Evolutionary conservation across 805 yeast genomes (phyloP).

Genomic region (Saturnispora halmiae): DNA sequence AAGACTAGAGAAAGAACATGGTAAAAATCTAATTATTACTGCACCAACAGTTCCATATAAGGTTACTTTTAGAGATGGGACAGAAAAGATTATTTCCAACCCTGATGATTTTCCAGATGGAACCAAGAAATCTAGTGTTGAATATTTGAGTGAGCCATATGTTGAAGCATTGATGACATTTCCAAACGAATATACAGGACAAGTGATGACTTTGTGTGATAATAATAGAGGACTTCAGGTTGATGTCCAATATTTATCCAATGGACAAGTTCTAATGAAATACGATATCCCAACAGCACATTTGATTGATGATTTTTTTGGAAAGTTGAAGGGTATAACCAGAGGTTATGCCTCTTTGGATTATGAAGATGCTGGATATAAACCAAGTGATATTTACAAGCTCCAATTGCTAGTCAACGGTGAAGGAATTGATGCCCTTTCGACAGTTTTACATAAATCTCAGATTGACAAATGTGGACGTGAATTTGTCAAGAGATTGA

Average conservation of each 20-base stretch:
- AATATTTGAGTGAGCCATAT: constrained; percentile 68
- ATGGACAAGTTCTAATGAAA: constrained; percentile 73
- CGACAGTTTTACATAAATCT: constrained; percentile 79
- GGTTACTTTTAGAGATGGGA: constrained; percentile 57
- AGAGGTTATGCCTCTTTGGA: constrained; percentile 91
- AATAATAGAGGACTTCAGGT: constrained; percentile 74
- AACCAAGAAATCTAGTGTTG: constrained; percentile 31
- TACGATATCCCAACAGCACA: constrained; percentile 83
- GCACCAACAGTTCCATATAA: constrained; percentile 95
- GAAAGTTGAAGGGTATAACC: constrained; percentile 81
- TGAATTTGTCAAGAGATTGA: constrained; percentile 76
- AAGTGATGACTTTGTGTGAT: constrained; percentile 80
- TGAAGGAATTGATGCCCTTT: constrained; percentile 79
- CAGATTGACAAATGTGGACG: constrained; percentile 66
- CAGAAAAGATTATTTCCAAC: constrained; percentile 61
- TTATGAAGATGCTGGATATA: constrained; percentile 89
- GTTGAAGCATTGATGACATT: constrained; percentile 86
- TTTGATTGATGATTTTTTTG: constrained; percentile 91
- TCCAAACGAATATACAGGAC: constrained; percentile 82
- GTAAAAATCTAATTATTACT: constrained; percentile 83
- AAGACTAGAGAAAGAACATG: constrained; percentile 86
- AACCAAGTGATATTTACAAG: constrained; percentile 70
- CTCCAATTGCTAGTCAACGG: constrained; percentile 87
- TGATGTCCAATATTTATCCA: constrained; percentile 65
- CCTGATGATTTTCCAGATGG: constrained; percentile 89